A percentile compares a stretch with the other conserved stretches of the same genome.
Conservation (phyloP, 2,329 filamentous ascomycete species). For the Aureobasidium melanogenum region DNA sequence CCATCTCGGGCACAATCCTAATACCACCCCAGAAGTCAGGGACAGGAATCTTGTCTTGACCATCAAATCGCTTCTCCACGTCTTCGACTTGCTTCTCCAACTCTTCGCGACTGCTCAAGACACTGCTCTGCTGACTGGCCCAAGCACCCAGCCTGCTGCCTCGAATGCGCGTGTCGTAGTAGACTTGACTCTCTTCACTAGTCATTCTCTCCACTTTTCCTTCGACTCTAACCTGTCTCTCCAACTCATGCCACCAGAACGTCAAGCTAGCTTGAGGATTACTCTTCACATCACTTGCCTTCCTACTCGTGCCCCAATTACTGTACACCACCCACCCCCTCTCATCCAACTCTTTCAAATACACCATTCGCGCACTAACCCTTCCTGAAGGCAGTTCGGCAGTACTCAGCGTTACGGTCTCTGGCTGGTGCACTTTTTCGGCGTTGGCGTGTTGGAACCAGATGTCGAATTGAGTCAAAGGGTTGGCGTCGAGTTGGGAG, state of each 20-base stretch:
- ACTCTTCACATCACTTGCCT: conserved; percentile 56
- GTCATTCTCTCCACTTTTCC: conserved; percentile 60
- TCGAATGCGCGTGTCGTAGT: conserved; percentile 59
- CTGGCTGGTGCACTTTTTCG: conserved; percentile 60
- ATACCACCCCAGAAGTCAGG: conserved; percentile 93
- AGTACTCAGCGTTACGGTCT: conserved; percentile 82
- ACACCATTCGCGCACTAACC: conserved; percentile 78
- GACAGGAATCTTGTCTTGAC: conserved; percentile 70
- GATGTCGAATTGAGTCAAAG: conserved; percentile 74
- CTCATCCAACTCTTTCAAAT: conserved; percentile 86
- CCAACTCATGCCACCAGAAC: conserved; percentile 81
- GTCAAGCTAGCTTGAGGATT: conserved; percentile 77
- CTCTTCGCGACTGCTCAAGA: conserved; percentile 60
- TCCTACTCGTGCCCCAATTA: conserved; percentile 74
- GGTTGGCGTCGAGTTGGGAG: conserved; percentile 52
- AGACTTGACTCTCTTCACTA: conserved; percentile 60
- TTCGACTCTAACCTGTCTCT: conserved; percentile 87
- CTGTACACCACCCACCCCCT: conserved; percentile 84
- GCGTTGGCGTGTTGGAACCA: conserved; percentile 76
- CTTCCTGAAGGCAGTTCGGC: conserved; percentile 74
- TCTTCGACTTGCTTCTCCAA: conserved; percentile 72
- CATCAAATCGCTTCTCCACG: conserved; percentile 65
- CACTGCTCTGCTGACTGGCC: conserved; percentile 81
- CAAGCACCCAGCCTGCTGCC: conserved; percentile 84
- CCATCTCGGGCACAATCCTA: conserved; percentile 70